Evolutionary conservation across 805 yeast genomes (phyloP), one percentile per base, ranked within the genome.

Genomic region (Millerago galiae): DNA sequence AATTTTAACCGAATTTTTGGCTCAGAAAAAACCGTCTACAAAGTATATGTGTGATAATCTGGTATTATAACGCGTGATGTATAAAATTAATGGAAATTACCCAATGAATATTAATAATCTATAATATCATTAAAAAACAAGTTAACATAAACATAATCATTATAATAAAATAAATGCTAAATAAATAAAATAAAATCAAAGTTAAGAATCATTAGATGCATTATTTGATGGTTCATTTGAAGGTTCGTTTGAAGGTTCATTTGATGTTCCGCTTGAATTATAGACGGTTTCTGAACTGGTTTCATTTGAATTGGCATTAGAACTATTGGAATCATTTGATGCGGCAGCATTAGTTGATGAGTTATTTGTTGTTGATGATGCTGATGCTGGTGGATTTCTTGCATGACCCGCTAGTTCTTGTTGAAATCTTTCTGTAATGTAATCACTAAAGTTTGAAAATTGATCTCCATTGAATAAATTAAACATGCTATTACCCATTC

Each of bases 351-450:
- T 28, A 12, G 31, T 12, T 28, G 15, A 28, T 17, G 35, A 11
- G 11, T 12, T 15, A 35, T 27, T 15, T 11, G 18, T 16, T 25
- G 32, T 5, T 8, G 7, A 12, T 26, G 31, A 25, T 12, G 24
- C 5, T 5, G 32, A 29, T 14, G 17, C 10, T 29, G 17, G 34
- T 18, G 8, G 33, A 13, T 8, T 18, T 13, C 13, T 18, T 12
- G 27, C 18, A 14, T 15, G 15, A 8, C 37, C 37, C 32, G 37
- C 39, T 10, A 36, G 21, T 12, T 35, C 37, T 11, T 30, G 34
- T 31, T 42, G 41, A 25, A 42, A 34, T 10, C 39, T 30, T 14
- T 34, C 25, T 13, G 45, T 32, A 9, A 42, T 13, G n/a, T 34
- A 34, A 9, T 34, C 29, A 21, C 24, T 21, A 21, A 21, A 21